Evolutionary conservation across 768 basidiomycete genomes (phyloP), one percentile per base, ranked within the genome.

Genomic region (Podaxis carcinomalis): DNA sequence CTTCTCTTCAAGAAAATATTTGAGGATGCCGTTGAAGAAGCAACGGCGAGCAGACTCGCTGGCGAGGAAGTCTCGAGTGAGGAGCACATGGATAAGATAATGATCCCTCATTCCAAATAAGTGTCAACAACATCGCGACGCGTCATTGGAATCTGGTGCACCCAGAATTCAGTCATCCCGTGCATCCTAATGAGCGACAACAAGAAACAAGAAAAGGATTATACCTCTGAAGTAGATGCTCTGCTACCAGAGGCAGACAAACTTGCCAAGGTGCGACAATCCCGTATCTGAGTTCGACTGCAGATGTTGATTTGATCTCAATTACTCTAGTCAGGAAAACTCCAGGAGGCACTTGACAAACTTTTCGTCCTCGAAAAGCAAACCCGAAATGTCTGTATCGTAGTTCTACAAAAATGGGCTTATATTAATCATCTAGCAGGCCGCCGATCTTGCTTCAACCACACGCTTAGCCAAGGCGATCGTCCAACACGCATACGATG

Each of bases 381-480:
- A 73, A 90, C 96, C 2, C 83, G 97, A 79, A 98, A 98, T 77
- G 97, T 93, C 60, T 47, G 84, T 75, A 13, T 1, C n/a, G 6
- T 19, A 44, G 19, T 4, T n/a, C 19, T 44, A 2, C 6, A 16
- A n/a, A 42, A 9, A 21, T 16, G 5, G 14, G 19, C 19, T 16
- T 44, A 1, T n/a, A 7, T 44, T 44, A 0, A 49, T 27, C 7
- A 21, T n/a, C 62, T 16, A 49, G 19, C 68, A 96, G 96, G 94
- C 95, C 14, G 89, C 95, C 59, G 97, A 99, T 81, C 81, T 93
- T 36, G 72, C 83, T 39, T 98, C 96, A n/a, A 99, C 97, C 2
- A 89, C 90, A 36, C 85, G 89, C 51, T 84, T 98, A 19, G 89
- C 88, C 57, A 89, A 88, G 70, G 79, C 89, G 36, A 81, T 91